Percentiles rank a stretch among this genome's conserved stretches.
These are phyloP conservation scores for Gastrolobium bilobum DNA, from an alignment of 306 rosid genomes.

Conservation along the genomic window DNA sequence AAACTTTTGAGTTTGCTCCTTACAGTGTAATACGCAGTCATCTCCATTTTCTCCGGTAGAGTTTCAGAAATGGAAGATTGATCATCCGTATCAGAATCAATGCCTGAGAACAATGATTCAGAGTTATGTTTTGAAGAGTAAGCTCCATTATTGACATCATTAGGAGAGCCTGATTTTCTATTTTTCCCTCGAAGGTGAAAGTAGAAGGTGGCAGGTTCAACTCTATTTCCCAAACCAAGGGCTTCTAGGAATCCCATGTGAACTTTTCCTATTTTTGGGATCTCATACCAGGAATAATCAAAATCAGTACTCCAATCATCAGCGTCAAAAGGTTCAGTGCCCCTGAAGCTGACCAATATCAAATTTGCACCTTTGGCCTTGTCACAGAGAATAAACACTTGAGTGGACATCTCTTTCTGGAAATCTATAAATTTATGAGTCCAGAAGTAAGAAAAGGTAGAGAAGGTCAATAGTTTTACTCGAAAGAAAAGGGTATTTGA, in stretches of 20 bases:
- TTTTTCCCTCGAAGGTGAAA: conserved; percentile 49
- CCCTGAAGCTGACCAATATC: conserved; percentile 78
- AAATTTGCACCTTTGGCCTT: conserved; percentile 75
- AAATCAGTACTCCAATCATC: conserved; percentile 84
- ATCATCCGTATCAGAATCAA: conserved; percentile 39
- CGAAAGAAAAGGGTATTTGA: too few species aligned
- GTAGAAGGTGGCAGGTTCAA: conserved; percentile 54
- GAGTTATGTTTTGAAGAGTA: conserved; percentile 34
- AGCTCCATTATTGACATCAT: conserved; percentile 25
- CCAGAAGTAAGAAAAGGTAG: conserved; percentile 8
- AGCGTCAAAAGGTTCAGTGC: conserved; percentile 81
- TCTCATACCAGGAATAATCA: conserved; percentile 85
- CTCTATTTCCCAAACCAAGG: conserved; percentile 76
- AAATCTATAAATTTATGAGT: conserved; percentile 55
- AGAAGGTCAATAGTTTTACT: conserved; percentile 29
- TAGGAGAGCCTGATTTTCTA: conserved; percentile 15
- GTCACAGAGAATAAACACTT: conserved; percentile 75
- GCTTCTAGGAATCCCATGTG: conserved; percentile 91
- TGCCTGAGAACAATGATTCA: conserved; percentile 37
- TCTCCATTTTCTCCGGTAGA: conserved; percentile 53
- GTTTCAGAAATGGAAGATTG: conserved; percentile 43
- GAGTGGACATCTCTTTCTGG: conserved; percentile 58
- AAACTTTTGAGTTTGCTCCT: conserved; percentile 65
- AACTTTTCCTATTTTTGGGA: conserved; percentile 71
- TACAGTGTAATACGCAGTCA: conserved; percentile 66